Evolutionary conservation across 176 grass and related monocot species (phyloP).

Genomic region (Lolium multiflorum): DNA sequence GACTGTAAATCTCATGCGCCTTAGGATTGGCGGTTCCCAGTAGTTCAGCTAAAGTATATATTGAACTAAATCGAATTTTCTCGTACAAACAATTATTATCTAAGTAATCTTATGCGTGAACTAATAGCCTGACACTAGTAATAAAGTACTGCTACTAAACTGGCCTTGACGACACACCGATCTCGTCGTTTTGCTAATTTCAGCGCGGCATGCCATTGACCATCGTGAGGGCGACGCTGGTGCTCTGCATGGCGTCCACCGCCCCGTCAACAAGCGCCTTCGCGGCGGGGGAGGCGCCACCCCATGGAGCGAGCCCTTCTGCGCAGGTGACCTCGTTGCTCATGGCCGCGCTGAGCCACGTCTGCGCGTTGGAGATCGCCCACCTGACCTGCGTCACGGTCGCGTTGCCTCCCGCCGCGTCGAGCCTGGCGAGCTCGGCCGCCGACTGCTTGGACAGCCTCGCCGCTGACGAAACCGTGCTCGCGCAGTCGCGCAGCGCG

Average conservation of each 20-base stretch:
- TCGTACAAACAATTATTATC: background rate
- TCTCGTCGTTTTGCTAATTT: background rate
- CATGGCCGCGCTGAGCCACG: constrained; percentile 75
- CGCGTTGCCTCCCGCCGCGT: background rate
- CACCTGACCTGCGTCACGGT: constrained; percentile 45
- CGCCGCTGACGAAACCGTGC: constrained; percentile 39
- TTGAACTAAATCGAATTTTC: background rate
- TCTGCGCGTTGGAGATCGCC: constrained; percentile 64
- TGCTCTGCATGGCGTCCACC: constrained; percentile 43
- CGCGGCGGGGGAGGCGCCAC: background rate
- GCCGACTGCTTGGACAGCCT: constrained; percentile 38
- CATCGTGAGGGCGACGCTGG: constrained; percentile 61
- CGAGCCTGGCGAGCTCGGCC: constrained; percentile 38
- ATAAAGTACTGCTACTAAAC: background rate
- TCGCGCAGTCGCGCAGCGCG: constrained; percentile 50
- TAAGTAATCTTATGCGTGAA: background rate
- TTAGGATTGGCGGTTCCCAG: too few species aligned
- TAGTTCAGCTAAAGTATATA: too few species aligned
- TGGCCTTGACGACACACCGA: background rate
- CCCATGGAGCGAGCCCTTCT: constrained; percentile 36
- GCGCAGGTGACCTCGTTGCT: constrained; percentile 63
- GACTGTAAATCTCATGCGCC: too few species aligned
- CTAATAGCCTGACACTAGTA: background rate
- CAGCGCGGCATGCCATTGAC: constrained; percentile 48
- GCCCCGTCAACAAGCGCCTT: constrained; percentile 42